phyloP scores from a whole-genome alignment of 352 stramenopile genomes.

The Phytopythium delawarense region DNA sequence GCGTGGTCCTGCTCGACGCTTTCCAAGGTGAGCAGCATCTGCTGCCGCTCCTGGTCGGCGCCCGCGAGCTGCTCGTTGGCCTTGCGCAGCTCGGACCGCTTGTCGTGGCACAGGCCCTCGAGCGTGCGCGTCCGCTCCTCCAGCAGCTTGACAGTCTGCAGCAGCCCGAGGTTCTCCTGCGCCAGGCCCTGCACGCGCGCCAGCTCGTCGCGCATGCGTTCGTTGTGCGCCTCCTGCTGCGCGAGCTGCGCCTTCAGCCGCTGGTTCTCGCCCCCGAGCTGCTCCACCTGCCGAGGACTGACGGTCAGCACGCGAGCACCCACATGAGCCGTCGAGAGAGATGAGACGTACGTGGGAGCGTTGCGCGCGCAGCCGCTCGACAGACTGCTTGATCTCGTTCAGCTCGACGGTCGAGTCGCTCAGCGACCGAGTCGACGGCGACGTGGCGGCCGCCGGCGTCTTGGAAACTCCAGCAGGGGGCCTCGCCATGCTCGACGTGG shows the following conservation, averaged over 20 bases:
- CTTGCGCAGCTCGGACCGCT: conserved; percentile 21
- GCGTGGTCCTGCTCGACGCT: conserved; percentile 27
- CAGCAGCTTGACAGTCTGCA: conserved; percentile 52
- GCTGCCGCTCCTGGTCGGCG: conserved; percentile 32
- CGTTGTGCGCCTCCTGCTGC: conserved; percentile 33
- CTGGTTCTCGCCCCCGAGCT: conserved; percentile 36
- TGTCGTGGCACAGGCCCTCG: conserved; percentile 29
- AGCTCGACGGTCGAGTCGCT: conserved; percentile 17
- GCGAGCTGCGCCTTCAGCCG: conserved; percentile 29
- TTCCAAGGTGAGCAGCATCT: conserved; percentile 27
- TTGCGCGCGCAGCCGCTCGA: conserved; percentile 43
- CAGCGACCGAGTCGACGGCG: not conserved
- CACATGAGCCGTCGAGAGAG: not conserved
- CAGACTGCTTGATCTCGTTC: conserved; percentile 50
- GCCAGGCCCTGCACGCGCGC: conserved; percentile 33
- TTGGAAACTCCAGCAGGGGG: not conserved
- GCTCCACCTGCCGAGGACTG: conserved; percentile 24
- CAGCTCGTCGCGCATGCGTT: conserved; percentile 37
- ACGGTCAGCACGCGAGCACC: not conserved
- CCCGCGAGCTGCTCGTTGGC: conserved; percentile 13
- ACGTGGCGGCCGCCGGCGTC: not conserved
- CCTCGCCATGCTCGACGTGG: not conserved
- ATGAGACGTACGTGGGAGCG: conserved; percentile 21
- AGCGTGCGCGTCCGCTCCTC: conserved; percentile 42
- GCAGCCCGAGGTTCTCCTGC: conserved; percentile 48